phyloP scores from a whole-genome alignment of 257 asterid genomes.

The Verbascum thapsus region DNA sequence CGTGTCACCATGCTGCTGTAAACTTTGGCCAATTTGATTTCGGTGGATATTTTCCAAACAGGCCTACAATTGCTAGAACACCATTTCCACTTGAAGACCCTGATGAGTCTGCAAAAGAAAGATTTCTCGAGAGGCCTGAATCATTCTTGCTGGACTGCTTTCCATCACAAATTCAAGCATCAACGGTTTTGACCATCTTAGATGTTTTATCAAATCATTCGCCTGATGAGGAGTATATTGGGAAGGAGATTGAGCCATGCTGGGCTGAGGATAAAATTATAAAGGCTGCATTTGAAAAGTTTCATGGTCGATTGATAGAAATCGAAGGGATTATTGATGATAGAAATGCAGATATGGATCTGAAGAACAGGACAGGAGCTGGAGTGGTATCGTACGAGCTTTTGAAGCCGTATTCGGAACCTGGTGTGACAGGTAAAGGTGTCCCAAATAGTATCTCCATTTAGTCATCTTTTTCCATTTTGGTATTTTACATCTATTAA shows the following conservation, averaged over 20 bases:
- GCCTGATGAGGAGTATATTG: constrained; percentile 82
- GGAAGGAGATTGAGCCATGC: constrained; percentile 39
- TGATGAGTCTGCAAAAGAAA: constrained; percentile 34
- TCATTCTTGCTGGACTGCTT: constrained; percentile 46
- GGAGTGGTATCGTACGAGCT: constrained; percentile 75
- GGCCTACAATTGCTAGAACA: constrained; percentile 64
- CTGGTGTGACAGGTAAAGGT: constrained; percentile 79
- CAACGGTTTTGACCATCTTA: constrained; percentile 47
- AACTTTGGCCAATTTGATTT: constrained; percentile 77
- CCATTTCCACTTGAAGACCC: constrained; percentile 72
- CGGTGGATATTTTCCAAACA: constrained; percentile 70
- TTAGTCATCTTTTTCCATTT: constrained; percentile 29
- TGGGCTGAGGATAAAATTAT: constrained; percentile 48
- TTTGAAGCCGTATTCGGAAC: constrained; percentile 62
- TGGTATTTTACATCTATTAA: too few relatives aligned
- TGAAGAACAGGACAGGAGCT: constrained; percentile 71
- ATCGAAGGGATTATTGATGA: constrained; percentile 70
- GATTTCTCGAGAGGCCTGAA: constrained; percentile 63
- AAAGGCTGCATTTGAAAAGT: constrained; percentile 54
- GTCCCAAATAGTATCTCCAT: constrained; percentile 84
- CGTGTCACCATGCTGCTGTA: constrained; percentile 85
- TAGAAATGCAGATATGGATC: constrained; percentile 39
- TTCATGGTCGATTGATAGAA: constrained; percentile 48
- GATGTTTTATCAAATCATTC: constrained; percentile 76
- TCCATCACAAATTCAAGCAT: constrained; percentile 74